Base-by-base conservation (phyloP, 768 basidiomycete species). In the Xerocomellus amylosporus region DNA sequence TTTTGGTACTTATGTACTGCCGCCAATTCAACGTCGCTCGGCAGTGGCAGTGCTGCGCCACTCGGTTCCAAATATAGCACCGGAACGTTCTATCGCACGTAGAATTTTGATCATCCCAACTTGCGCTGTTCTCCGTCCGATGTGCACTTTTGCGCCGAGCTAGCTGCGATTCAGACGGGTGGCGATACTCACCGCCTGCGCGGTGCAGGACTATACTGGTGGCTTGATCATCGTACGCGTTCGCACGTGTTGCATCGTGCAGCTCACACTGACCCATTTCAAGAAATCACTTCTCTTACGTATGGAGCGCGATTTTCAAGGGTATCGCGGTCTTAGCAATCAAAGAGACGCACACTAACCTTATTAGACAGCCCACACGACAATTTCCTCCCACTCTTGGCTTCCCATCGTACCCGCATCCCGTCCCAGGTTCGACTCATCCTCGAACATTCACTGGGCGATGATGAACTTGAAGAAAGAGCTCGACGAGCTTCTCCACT, bases 391-490 rank as follows among this genome's bases (percentile, higher is more conserved):
- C 7, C 5, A 6, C 17, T 20, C 13, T 7, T 26, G 22, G 6
- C 22, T 28, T 38, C 20, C 22, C n/a, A 34, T 22, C 15, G 9
- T 12, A 15, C 24, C 22, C 20, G 14, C 30, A 28, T 43, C 26
- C 15, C 4, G 24, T 4, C 15, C 19, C 22, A 17, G 10, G 12
- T 39, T 8, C 38, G 24, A 13, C 37, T 34, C 40, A 24, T 36
- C n/a, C 26, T 10, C 41, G 6, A 30, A 30, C 10, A 30, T 3
- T 17, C 10, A 2, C 19, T 8, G 20, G 26, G 13, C 33, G 28
- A 45, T 33, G 9, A 69, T 66, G 67, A 51, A 49, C n/a, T 48
- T 66, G 54, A 70, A 51, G 48, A 60, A 54, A 24, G 61, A 59
- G 28, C 37, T 66, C 17, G 41, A 47, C 8, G 64, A 66, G 2